Conservation (phyloP, 2,329 filamentous ascomycete genomes). For the Pseudodiploospora longispora region DNA sequence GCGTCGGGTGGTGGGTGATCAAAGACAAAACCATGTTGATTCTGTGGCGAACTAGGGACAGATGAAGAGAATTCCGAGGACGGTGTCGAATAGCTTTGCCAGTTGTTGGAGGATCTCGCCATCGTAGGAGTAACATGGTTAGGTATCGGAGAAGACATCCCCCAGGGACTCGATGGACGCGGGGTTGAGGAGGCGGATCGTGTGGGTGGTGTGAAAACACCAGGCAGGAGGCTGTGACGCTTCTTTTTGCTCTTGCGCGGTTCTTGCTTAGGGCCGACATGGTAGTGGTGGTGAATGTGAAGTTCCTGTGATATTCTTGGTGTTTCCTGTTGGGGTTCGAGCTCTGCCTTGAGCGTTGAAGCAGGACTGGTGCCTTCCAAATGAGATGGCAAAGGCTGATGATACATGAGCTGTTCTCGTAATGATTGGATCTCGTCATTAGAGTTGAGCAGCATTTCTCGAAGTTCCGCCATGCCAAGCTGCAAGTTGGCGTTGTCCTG, state of each 20-base stretch:
- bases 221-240: conserved; percentile 54
- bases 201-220: conserved; percentile 51
- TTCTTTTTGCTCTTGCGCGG: conserved; percentile 62
- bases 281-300: conserved; percentile 93
- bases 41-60: conserved; percentile 67
- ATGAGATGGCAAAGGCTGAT: conserved; percentile 56
- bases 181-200: conserved; percentile 33
- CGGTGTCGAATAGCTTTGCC: conserved; percentile 38
- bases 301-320: conserved; percentile 56
- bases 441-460: conserved; percentile 82
- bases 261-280: conserved; percentile 57
- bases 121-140: conserved; percentile 43
- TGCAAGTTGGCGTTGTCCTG: conserved; percentile 94
- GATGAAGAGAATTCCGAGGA: conserved; percentile 65
- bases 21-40: conserved; percentile 71
- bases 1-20: conserved; percentile 52
- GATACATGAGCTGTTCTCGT: conserved; percentile 70
- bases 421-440: conserved; percentile 90
- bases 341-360: conserved; percentile 62
- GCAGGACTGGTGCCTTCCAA: conserved; percentile 29
- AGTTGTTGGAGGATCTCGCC: conserved; percentile 43
- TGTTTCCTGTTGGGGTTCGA: conserved; percentile 42
- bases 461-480: conserved; percentile 80
- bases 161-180: conserved; percentile 25
- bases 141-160: conserved; percentile 33